phyloP scores from a whole-genome alignment of 2,329 filamentous ascomycete genomes.

The Claviceps fusiformis region DNA sequence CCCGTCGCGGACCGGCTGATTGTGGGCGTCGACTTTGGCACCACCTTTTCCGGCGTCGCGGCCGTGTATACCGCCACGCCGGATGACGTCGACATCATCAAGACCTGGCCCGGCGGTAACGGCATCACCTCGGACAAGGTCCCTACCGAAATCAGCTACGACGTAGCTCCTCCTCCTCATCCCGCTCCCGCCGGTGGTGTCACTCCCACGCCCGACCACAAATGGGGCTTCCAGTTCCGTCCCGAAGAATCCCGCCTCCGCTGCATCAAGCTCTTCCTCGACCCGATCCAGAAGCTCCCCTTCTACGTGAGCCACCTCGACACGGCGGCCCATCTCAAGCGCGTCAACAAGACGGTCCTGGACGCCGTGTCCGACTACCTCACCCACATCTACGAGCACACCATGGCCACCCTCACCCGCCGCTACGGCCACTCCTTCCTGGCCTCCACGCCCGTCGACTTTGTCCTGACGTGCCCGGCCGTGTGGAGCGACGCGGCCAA shows the following conservation, averaged over 20 bases:
- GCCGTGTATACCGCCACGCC: constrained; percentile 63
- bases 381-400: constrained; percentile 61
- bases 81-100: constrained; percentile 73
- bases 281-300: constrained; percentile 66
- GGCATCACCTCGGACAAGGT: constrained; percentile 84
- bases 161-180: constrained; percentile 15
- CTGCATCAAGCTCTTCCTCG: constrained; percentile 75
- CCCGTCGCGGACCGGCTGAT: constrained; percentile 51
- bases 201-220: constrained; percentile 33
- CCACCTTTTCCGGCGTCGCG: constrained; percentile 68
- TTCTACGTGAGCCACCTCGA: constrained; percentile 69
- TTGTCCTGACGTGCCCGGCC: constrained; percentile 68
- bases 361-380: constrained; percentile 72
- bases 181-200: constrained; percentile 15
- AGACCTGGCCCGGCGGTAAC: constrained; percentile 72
- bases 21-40: constrained; percentile 71
- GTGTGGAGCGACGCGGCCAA: constrained; percentile 82
- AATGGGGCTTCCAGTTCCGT: constrained; percentile 77
- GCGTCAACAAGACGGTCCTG: constrained; percentile 61
- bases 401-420: constrained; percentile 61
- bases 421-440: constrained; percentile 70
- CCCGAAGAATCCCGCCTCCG: constrained; percentile 63
- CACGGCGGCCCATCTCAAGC: constrained; percentile 62
- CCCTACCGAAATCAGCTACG: constrained; percentile 62
- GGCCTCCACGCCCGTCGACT: constrained; percentile 61